Percentiles rank a stretch among this genome's conserved stretches.
These are phyloP conservation scores for Pterulicium gracile DNA, from an alignment of 1,284 basidiomycete genomes.

Conservation along the genomic window DNA sequence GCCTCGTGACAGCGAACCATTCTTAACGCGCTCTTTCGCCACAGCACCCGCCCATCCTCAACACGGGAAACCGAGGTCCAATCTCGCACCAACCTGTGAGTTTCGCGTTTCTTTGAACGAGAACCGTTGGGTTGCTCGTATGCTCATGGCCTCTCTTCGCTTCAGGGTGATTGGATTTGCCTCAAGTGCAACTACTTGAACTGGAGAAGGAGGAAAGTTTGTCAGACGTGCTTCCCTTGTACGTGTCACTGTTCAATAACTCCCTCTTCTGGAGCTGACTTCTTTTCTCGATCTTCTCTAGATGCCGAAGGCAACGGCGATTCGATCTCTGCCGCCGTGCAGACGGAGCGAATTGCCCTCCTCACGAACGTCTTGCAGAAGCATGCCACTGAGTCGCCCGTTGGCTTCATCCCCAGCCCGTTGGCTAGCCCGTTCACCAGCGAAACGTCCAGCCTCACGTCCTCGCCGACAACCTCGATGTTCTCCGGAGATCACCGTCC, in stretches of 20 bases:
- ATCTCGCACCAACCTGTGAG: conserved; percentile 38
- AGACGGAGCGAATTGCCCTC: conserved; percentile 71
- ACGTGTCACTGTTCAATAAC: conserved; percentile 21
- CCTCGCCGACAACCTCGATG: conserved; percentile 7
- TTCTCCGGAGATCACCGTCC: conserved; percentile 10
- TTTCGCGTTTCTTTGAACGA: neutral
- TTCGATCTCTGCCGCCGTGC: conserved; percentile 69
- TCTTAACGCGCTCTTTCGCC: conserved; percentile 5
- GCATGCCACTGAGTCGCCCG: neutral
- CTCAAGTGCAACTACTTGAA: conserved; percentile 76
- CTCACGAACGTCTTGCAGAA: conserved; percentile 50
- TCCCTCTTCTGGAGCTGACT: conserved; percentile 7
- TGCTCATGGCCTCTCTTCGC: conserved; percentile 24
- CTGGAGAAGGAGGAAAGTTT: conserved; percentile 79
- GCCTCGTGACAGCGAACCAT: conserved; percentile 5
- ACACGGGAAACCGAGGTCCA: conserved; percentile 81
- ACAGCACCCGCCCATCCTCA: conserved; percentile 75
- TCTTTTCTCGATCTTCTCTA: conserved; percentile 16
- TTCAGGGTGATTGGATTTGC: conserved; percentile 89
- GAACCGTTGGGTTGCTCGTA: neutral
- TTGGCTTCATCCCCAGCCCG: neutral
- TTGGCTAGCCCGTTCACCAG: neutral
- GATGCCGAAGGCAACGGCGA: conserved; percentile 79
- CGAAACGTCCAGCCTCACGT: conserved; percentile 34
- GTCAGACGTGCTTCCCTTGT: conserved; percentile 83